Evolutionary conservation across 2,329 filamentous ascomycete species (phyloP), one percentile per base, ranked within the genome.

Genomic region (Colletotrichum tropicicola): DNA sequence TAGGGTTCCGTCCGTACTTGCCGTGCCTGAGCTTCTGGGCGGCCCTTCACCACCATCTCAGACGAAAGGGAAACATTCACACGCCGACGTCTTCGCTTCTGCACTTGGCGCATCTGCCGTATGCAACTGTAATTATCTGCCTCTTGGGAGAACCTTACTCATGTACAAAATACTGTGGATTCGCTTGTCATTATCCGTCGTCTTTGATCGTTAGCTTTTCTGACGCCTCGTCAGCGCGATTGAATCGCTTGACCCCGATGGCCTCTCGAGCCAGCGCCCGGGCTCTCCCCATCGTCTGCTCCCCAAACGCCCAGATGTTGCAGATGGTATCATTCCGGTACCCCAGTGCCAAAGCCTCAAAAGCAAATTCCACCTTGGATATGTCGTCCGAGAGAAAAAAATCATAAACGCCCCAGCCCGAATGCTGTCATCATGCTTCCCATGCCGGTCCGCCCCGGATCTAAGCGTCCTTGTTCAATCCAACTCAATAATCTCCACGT

Each of bases 401-500:
- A 9, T 25, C 52, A 44, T 55, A 27, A 61, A 63, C 30, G 45
- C 28, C 37, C 7, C 23, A 6, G 5, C 39, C 39, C 8, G 7
- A 43, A 43, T 21, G 39, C 39, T 21, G n/a, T 43, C n/a, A 9
- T 10, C 12, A 17, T 43, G 39, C 17, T 19, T 5, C 17, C 39
- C 17, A 9, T 43, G n/a, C 19, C 39, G 15, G 9, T 19, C 39
- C 6, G 10, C 39, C 10, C 10, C 17, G n/a, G n/a, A 8, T 21
- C n/a, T n/a, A n/a, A n/a, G n/a, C n/a, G n/a, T n/a, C 15, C 58
- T 27, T 13, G 9, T 28, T 61, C 47, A 68, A 17, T 68, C 67
- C 48, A 68, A 32, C 25, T 65, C 67, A 21, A 68, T 68, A 15
- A 68, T 41, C 27, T 68, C 66, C 6, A 66, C 28, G 9, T 43